Base-by-base conservation (phyloP, 1,284 basidiomycete genomes). In the Xanthoconium separans region DNA sequence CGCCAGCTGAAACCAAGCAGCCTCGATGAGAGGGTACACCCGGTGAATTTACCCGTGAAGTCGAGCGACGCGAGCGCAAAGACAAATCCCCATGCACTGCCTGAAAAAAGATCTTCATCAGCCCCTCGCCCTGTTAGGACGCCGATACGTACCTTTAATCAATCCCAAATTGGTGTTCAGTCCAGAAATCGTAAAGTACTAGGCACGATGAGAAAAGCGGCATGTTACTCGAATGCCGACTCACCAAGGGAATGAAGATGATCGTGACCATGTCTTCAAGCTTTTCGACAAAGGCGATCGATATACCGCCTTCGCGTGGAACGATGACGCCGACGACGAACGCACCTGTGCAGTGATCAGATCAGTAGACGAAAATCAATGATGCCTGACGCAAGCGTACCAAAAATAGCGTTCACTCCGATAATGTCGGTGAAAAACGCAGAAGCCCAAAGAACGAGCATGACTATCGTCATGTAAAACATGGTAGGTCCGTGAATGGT, bases 381-480 rank as follows among this genome's bases (percentile, higher is more conserved):
- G 22, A 12, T 5, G 12, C 2, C 9, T 16, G 16, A 36, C 13
- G 18, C 9, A 22, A 39, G 62, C 77, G 53, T 56, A 79, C 91
- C 90, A 65, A 93, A 92, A 63, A 95, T 95, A 30, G 93, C 87
- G 66, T 95, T 93, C 1, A 96, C 92, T 52, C 95, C 95, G 61
- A 98, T 93, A 58, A 95, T 81, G 68, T 96, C 95, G 1, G 95
- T 98, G 68, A 95, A 89, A 76, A 97, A 98, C 0, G 93, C 88
- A 8, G 89, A 93, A 4, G 83, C 80, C 67, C 97, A 89, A 16
- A 95, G 81, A 27, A 95, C 71, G 27, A 97, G 68, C 51, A 94
- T 82, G 24, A 87, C 82, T 50, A 85, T 78, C 11, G 87, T 86
- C 86, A 93, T 92, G 72, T 91, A 89, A 40, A 84, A 73, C 54